Base-by-base conservation (phyloP, 805 yeast species). In the Ogataea ramenticola region DNA sequence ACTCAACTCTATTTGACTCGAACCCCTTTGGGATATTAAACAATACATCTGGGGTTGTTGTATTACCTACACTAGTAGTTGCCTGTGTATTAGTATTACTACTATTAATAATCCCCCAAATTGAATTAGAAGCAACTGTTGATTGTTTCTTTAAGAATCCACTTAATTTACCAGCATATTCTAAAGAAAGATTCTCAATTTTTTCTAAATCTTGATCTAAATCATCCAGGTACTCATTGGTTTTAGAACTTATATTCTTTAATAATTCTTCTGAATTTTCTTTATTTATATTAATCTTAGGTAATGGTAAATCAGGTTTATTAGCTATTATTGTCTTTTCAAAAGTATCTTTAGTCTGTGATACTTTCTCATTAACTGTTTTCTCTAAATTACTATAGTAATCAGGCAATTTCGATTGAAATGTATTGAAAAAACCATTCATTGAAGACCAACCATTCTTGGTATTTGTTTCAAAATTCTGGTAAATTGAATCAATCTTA, bases 201-300 rank as follows among this genome's bases (percentile, higher is more conserved):
- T 70, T 69, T 52, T 86, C 96, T 39, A 90, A 68, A 51, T 80
- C 82, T 49, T 75, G 65, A 60, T 89, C 97, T 47, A 90, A 70
- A 8, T 77, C 74, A 49, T 86, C 90, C 41, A 89, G 67, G 42
- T 75, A 77, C 39, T 71, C 72, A 51, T 84, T 87, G 8, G 89
- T 80, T 49, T 68, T 62, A 39, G 58, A 60, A 32, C 58, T 61
- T 31, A 63, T 44, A 35, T 54, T 49, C 32, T 53, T 46, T 29
- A 65, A 51, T 40, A 56, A 36, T 31, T 56, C 54, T 15, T 51
- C 58, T 8, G 60, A 47, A 11, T 36, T 24, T 33, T 42, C 31
- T 27, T 38, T 46, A 49, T 37, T 32, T 32, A 50, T 43, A 39
- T 39, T 38, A 8, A 47, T 42, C 17, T 24, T n/a, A 24, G 6